Evolutionary conservation across 192 early-diverging fungal genomes (phyloP).

Genomic region (Allomyces javanicus): DNA sequence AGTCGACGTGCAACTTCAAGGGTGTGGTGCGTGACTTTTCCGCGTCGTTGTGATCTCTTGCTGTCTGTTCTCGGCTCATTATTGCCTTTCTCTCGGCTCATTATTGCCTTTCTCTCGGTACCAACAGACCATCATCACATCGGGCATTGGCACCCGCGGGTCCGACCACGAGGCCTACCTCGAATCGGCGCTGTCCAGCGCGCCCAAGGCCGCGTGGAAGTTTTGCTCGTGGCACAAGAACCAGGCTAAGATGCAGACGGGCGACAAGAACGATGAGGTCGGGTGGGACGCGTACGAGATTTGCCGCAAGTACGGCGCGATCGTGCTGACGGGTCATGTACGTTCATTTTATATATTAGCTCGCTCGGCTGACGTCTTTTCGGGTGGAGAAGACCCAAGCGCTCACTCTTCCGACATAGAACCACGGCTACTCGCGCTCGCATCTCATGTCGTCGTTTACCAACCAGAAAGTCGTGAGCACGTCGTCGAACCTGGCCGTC

Average conservation of each 20-base stretch:
- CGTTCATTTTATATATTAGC: background rate
- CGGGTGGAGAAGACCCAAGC: background rate
- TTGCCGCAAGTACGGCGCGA: background rate
- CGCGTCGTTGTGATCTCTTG: no score
- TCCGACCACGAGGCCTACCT: background rate
- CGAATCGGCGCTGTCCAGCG: background rate
- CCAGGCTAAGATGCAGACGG: background rate
- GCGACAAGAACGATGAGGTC: background rate
- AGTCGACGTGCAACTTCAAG: background rate
- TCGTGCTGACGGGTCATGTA: background rate
- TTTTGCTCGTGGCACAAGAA: background rate
- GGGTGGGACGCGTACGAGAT: background rate
- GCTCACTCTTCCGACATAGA: background rate
- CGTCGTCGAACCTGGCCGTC: background rate
- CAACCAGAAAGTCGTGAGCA: background rate
- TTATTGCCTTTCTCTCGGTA: no score
- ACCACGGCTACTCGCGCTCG: background rate
- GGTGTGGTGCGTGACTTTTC: background rate
- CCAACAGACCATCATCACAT: background rate
- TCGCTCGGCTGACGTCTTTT: no score
- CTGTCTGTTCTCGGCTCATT: no score
- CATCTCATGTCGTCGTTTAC: background rate
- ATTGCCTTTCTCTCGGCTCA: no score
- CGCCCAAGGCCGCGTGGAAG: background rate
- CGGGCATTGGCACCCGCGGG: background rate